Base-by-base conservation (phyloP, 768 basidiomycete genomes). In the Jaapia argillacea region DNA sequence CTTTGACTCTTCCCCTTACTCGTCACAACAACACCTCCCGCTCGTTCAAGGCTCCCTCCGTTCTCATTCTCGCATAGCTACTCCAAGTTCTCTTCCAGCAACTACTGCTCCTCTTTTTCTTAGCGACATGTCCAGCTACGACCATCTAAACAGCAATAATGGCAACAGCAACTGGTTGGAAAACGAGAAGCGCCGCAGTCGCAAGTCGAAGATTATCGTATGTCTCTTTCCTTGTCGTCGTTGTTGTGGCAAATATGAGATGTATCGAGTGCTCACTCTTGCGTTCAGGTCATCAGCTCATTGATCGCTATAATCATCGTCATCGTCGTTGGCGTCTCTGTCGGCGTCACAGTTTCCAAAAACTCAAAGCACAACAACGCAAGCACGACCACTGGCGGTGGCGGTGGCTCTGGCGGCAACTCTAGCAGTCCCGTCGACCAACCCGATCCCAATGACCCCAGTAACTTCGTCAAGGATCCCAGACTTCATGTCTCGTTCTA, bases 401-500 rank as follows among this genome's bases (percentile, higher is more conserved):
- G 58, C 24, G 43, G 44, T 25, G 51, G 46, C 4, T 38, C 43
- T 26, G 57, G 45, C 35, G 55, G n/a, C n/a, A n/a, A n/a, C n/a
- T n/a, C n/a, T n/a, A 51, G 48, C 40, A 40, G 20, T 37, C 52
- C 41, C 22, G 60, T 63, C 24, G 46, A 55, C n/a, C 58, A 67
- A 55, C 65, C 67, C 2, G 60, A 74, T 53, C 64, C 74, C 6
- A 76, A 70, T 51, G 85, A 93, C 59, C 88, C 91, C 3, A 88
- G 79, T 60, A 70, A 71, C 14, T 96, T 93, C 61, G 59, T 62
- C 16, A 84, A 81, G 63, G 74, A 93, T 58, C 41, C 74, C 2
- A 70, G 70, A 24, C 63, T 94, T 40, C 71, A 80, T 48, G 76
- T 85, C 50, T 71, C 77, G 1, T 87, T 96, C 64, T 94, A 81